Evolutionary conservation across 768 basidiomycete genomes (phyloP), one percentile per base, ranked within the genome.

Genomic region (Coprinopsis cinerea): DNA sequence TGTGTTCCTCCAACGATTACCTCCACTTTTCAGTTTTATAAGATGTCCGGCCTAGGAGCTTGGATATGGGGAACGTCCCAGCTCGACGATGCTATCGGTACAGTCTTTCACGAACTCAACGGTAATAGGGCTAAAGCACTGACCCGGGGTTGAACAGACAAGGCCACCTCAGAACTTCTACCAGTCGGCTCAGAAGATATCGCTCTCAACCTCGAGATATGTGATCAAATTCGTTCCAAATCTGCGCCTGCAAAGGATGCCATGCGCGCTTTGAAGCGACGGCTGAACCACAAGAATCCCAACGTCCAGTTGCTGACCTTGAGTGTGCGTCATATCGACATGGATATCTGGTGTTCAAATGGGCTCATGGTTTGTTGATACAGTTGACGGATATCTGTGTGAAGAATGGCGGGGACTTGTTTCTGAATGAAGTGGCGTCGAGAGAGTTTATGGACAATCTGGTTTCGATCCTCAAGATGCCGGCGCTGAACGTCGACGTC

Each of bases 331-430:
- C n/a, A n/a, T n/a, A n/a, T n/a, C n/a, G n/a, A n/a, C n/a, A 32
- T 27, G 17, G n/a, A 42, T 27, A 26, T n/a, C 5, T 17, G 39
- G 47, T 39, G 6, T 44, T 32, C 22, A 22, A 48, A 50, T 35
- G 26, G 17, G 14, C 48, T 40, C 44, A 48, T 25, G 15, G 34
- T 36, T 28, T 46, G 28, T 10, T 46, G 28, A 30, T 26, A 10
- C 62, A 95, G 88, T 74, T 97, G 43, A 83, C 88, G 41, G 96
- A 98, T 66, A 75, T 84, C 7, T 93, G 91, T 60, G 78, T 98
- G 64, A 99, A 99, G 83, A 99, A 99, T 60, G 92, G 92, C 9
- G 96, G 96, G 0, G 92, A 97, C 56, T 81, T 83, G 37, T 98
- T 99, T 61, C 70, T 98, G 44, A 65, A 66, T 1, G 92, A 96